Conservation (phyloP, 192 early-diverging fungal species). For the Mortierella hygrophila region DNA sequence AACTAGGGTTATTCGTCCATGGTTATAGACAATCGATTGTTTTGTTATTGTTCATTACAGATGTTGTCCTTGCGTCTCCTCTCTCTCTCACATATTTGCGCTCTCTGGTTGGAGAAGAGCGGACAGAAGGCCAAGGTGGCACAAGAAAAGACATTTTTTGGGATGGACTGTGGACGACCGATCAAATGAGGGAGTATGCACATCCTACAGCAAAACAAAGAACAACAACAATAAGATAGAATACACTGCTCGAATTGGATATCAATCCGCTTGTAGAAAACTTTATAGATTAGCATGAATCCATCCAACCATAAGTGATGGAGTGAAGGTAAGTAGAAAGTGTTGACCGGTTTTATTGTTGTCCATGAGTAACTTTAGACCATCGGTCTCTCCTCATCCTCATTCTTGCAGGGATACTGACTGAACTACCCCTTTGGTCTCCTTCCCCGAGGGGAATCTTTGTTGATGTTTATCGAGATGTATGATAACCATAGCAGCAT, state of each 20-base stretch:
- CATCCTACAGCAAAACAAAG: background rate
- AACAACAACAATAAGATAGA: background rate
- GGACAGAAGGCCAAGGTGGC: background rate
- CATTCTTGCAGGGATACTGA: background rate
- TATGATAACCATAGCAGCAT: background rate
- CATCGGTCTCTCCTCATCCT: background rate
- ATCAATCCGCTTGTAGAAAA: background rate
- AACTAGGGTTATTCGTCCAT: no score
- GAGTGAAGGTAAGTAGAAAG: background rate
- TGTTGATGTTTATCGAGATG: background rate
- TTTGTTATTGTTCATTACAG: background rate
- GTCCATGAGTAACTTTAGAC: background rate
- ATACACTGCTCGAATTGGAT: background rate
- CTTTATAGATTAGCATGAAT: background rate
- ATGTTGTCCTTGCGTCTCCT: background rate
- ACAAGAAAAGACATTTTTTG: constrained; percentile 2
- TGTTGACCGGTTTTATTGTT: background rate
- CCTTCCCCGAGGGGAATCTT: background rate
- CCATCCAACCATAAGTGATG: background rate
- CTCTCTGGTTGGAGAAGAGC: background rate
- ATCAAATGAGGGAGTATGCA: background rate
- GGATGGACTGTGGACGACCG: background rate
- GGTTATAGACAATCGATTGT: no score
- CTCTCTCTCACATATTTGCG: background rate
- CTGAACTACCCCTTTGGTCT: background rate